Evolutionary conservation across 441 rosid species (phyloP).

Genomic region (Gossypium gossypioides): DNA sequence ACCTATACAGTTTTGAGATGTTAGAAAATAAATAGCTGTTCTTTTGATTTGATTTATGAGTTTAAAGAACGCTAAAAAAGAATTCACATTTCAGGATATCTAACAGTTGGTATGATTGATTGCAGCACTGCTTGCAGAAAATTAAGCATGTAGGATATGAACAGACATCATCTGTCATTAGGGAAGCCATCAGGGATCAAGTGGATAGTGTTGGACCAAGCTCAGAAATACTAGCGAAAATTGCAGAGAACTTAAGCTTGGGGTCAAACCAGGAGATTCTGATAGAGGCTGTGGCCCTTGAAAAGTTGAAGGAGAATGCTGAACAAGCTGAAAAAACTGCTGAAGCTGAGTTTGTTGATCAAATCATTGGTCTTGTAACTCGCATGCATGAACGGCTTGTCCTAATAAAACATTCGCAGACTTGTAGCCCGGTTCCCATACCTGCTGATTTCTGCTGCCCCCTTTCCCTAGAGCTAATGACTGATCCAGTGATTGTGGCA

Average conservation of each 20-base stretch:
- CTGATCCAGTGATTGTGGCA: slow-evolving; percentile 87
- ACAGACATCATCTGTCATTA: slow-evolving; percentile 38
- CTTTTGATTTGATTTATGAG: slow-evolving; percentile 8
- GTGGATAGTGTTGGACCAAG: slow-evolving; percentile 40
- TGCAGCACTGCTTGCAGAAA: slow-evolving; percentile 62
- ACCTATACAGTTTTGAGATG: neutral
- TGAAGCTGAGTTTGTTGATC: slow-evolving; percentile 57
- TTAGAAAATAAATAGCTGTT: slow-evolving; percentile 2
- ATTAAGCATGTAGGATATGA: slow-evolving; percentile 52
- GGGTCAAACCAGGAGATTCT: slow-evolving; percentile 82
- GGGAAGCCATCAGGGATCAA: slow-evolving; percentile 50
- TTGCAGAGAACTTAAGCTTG: slow-evolving; percentile 57
- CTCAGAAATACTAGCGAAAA: slow-evolving; percentile 52
- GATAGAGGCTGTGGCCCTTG: slow-evolving; percentile 80
- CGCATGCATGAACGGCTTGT: slow-evolving; percentile 65
- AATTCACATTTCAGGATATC: slow-evolving; percentile 6
- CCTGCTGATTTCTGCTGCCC: slow-evolving; percentile 5
- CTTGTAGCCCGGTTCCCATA: slow-evolving; percentile 41
- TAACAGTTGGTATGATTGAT: slow-evolving; percentile 20
- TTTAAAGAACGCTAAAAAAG: neutral
- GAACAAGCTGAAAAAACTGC: slow-evolving; percentile 50
- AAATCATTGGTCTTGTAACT: slow-evolving; percentile 49
- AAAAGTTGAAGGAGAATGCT: slow-evolving; percentile 11
- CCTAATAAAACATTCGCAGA: slow-evolving; percentile 50
- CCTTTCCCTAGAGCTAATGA: slow-evolving; percentile 23